Base-by-base conservation (phyloP, 495 filamentous ascomycete species). In the Pseudotulostoma volvatum region DNA sequence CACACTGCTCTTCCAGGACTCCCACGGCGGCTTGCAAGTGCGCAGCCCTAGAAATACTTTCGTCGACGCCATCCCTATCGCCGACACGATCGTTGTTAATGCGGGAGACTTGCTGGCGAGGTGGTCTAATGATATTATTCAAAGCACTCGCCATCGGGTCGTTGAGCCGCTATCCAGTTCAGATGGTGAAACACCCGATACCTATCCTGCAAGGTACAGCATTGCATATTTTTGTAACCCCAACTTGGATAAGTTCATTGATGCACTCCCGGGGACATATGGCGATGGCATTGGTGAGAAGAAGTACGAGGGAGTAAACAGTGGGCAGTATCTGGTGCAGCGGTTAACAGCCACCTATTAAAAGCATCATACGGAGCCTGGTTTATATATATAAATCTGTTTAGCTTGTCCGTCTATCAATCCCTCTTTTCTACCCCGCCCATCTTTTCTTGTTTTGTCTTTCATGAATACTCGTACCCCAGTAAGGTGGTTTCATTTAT, bases 81-180 rank as follows among this genome's bases (percentile, higher is more conserved):
- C 64, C 31, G 72, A 71, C 9, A 71, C 73, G 0, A 51, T 76
- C 9, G 76, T 79, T 3, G 72, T 81, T 23, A 80, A 96, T 54
- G 87, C 86, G 1, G 88, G 86, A 1, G 88, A 96, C 58, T 44
- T 95, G 47, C 58, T 96, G 32, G 79, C 84, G 2, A 61, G 87
- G 20, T 96, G 88, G 88, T 81, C 77, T 31, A 96, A 95, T 50
- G 84, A 87, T 48, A 75, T 70, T 3, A 88, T 96, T 52, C 81
- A 78, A 60, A 84, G 77, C 42, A 96, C 88, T 0, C 73, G 81
- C 37, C 88, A 96, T 53, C 72, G 86, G 15, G 88, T 95, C 1
- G 81, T 95, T 7, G 78, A 94, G 57, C 88, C 88, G 4, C 45
- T 43, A 40, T 43, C 37, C 0, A 39, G 42, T 39, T 44, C 33